Percentiles rank a stretch among this genome's conserved stretches.
These are phyloP conservation scores for Glarea lozoyensis DNA, from an alignment of 495 filamentous ascomycete genomes.

Conservation along the genomic window DNA sequence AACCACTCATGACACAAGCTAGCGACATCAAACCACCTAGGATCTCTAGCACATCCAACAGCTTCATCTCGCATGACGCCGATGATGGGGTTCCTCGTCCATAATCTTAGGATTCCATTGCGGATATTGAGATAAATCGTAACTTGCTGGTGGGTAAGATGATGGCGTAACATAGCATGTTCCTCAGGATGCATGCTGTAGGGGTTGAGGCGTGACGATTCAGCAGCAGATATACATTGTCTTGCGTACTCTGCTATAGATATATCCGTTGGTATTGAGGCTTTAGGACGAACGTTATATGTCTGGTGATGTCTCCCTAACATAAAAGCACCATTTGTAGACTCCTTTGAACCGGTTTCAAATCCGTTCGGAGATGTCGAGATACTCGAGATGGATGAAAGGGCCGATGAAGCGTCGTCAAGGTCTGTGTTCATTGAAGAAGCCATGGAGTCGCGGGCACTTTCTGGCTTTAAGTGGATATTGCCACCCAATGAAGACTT, in stretches of 20 bases:
- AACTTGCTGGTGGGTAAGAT: conserved; percentile 82
- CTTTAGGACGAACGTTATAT: conserved; percentile 57
- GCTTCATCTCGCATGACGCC: conserved; percentile 83
- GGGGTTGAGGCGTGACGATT: conserved; percentile 82
- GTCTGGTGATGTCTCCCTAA: conserved; percentile 20
- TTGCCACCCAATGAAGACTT: conserved; percentile 14
- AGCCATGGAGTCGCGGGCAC: conserved; percentile 19
- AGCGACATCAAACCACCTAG: conserved; percentile 84
- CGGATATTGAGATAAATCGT: conserved; percentile 96
- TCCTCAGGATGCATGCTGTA: conserved; percentile 83
- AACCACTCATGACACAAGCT: conserved; percentile 90
- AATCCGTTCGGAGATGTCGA: conserved; percentile 44
- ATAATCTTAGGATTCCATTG: conserved; percentile 88
- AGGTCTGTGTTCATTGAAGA: conserved; percentile 28
- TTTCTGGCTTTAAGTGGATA: conserved; percentile 20
- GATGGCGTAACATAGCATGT: conserved; percentile 65
- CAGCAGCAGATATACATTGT: conserved; percentile 81
- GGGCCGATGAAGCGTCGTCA: conserved; percentile 35
- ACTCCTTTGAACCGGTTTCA: conserved; percentile 22
- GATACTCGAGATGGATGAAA: conserved; percentile 43
- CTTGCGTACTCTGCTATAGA: conserved; percentile 67
- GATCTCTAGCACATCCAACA: conserved; percentile 82
- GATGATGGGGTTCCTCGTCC: conserved; percentile 83
- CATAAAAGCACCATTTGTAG: conserved; percentile 6
- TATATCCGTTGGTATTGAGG: conserved; percentile 72